phyloP scores from a whole-genome alignment of 1,284 basidiomycete species.

The Grifola frondosa region DNA sequence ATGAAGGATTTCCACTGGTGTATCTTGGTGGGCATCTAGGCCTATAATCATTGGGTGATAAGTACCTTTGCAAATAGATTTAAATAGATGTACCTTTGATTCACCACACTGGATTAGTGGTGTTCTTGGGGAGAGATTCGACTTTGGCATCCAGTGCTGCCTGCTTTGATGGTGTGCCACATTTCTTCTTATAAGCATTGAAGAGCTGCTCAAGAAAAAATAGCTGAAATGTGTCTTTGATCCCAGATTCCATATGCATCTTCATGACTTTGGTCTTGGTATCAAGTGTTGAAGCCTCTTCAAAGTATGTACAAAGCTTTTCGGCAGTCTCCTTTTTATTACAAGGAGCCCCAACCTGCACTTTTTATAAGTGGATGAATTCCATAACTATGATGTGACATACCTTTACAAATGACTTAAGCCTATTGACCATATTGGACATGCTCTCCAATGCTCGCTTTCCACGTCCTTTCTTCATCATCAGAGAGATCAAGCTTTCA shows the following conservation, averaged over 20 bases:
- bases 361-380: not conserved
- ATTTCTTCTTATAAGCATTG: not conserved
- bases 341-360: constrained; percentile 2
- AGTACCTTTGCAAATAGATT: not conserved
- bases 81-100: constrained; percentile 12
- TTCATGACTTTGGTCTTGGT: not conserved
- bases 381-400: not conserved
- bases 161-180: not conserved
- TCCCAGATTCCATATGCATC: constrained; percentile 5
- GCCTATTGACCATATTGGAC: constrained; percentile 6
- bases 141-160: not conserved
- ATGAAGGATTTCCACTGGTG: constrained; percentile 38
- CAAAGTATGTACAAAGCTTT: constrained; percentile 4
- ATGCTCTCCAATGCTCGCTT: constrained; percentile 6
- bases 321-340: constrained; percentile 1
- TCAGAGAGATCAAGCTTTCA: no score
- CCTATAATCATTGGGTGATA: constrained; percentile 14
- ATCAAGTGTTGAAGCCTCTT: not conserved
- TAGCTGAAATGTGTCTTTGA: constrained; percentile 14
- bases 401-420: constrained; percentile 8
- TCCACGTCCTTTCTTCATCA: not conserved
- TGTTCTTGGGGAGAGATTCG: not conserved
- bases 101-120: constrained; percentile 18
- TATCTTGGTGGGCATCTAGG: constrained; percentile 33
- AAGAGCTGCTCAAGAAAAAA: constrained; percentile 8